Percentiles rank a stretch among this genome's conserved stretches.
These are phyloP conservation scores for Bruguiera hainesii DNA, from an alignment of 441 rosid species.

Conservation along the genomic window DNA sequence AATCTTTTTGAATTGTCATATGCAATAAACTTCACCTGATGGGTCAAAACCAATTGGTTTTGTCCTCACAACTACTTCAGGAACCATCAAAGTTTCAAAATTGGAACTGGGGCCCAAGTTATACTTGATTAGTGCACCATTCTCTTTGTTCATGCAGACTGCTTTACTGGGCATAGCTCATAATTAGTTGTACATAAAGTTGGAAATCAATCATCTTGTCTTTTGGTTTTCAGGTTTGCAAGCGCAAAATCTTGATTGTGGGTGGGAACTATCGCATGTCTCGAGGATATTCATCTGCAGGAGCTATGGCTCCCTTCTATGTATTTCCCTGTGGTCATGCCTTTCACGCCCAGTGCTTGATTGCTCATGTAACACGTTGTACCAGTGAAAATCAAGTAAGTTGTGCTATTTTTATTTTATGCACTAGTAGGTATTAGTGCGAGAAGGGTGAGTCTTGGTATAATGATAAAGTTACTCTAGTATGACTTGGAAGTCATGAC, in stretches of 20 bases:
- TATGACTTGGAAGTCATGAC: too few species aligned
- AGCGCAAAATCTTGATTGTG: slow-evolving; percentile 68
- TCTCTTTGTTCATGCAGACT: not conserved
- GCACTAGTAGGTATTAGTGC: not conserved
- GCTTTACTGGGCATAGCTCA: not conserved
- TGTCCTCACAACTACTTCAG: not conserved
- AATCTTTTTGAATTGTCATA: not conserved
- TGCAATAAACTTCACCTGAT: slow-evolving; percentile 2
- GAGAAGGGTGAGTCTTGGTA: too few species aligned
- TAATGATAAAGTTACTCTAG: too few species aligned
- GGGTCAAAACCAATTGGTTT: slow-evolving; percentile 11
- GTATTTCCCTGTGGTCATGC: slow-evolving; percentile 97
- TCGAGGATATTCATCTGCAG: slow-evolving; percentile 66
- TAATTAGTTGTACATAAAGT: not conserved
- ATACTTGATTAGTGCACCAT: not conserved
- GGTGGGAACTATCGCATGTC: slow-evolving; percentile 67
- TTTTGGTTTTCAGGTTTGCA: slow-evolving; percentile 58
- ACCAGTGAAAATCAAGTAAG: slow-evolving; percentile 74
- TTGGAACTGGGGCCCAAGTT: not conserved
- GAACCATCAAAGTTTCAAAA: not conserved
- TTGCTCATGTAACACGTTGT: slow-evolving; percentile 88
- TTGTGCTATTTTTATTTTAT: not conserved
- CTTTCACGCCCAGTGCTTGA: slow-evolving; percentile 86
- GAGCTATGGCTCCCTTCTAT: slow-evolving; percentile 92
- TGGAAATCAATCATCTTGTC: slow-evolving; percentile 1